Conservation (phyloP, 2,329 filamentous ascomycete species). For the Elsinoe arachidis region DNA sequence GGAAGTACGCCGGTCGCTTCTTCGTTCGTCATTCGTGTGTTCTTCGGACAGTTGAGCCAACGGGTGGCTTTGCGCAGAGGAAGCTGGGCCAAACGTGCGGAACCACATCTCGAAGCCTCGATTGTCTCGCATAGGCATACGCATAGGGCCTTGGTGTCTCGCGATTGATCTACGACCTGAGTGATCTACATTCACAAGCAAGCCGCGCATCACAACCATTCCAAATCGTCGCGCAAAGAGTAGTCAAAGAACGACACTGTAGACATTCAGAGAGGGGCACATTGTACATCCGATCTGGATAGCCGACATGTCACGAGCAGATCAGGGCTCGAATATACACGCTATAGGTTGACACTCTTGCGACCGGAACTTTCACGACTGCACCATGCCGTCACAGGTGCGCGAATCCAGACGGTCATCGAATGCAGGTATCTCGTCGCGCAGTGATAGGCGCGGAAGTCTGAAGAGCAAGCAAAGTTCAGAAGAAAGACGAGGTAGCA, state of each 20-base stretch:
- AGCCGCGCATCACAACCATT: not conserved
- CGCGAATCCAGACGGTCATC: conserved; percentile 7
- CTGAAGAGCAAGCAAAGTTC: conserved; percentile 4
- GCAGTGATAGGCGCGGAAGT: conserved; percentile 8
- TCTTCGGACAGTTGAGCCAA: conserved; percentile 1
- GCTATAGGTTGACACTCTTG: conserved; percentile 2
- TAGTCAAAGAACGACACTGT: not conserved
- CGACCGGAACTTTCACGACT: not conserved
- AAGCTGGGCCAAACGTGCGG: conserved; percentile 7
- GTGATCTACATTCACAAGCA: not conserved
- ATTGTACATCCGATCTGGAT: not conserved
- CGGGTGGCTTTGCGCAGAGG: conserved; percentile 10
- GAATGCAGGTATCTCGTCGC: not conserved
- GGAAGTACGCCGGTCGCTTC: not conserved
- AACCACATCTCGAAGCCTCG: not conserved
- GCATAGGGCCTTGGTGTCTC: not conserved
- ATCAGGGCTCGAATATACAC: not conserved
- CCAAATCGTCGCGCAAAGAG: not conserved
- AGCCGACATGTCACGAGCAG: conserved; percentile 4
- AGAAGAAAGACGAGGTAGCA: conserved; percentile 8
- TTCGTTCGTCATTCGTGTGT: not conserved
- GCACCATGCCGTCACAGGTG: conserved; percentile 5
- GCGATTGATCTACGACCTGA: not conserved
- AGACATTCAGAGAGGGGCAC: not conserved
- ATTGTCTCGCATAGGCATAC: not conserved